A percentile compares a stretch with the other conserved stretches of the same genome.
These are phyloP conservation scores for Colletotrichum lini DNA, from an alignment of 2,329 filamentous ascomycete species.

Conservation along the genomic window DNA sequence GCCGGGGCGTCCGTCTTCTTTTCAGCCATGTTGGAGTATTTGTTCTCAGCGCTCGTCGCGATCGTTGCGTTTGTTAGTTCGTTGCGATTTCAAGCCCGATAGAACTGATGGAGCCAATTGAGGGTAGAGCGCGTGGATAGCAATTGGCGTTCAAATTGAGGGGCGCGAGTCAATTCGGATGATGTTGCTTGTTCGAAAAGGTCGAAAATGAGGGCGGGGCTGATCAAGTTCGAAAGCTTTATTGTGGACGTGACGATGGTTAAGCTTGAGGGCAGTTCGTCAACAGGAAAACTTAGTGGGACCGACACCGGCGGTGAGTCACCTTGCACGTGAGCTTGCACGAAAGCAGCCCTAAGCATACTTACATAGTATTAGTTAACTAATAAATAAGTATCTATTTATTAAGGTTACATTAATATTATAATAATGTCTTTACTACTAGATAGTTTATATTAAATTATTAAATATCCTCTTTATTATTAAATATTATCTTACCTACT, in stretches of 20 bases:
- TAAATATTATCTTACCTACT: too few species aligned
- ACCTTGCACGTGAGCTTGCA: constrained; percentile 14
- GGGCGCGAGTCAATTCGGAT: neutral
- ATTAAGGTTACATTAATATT: too few species aligned
- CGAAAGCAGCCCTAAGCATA: constrained; percentile 4
- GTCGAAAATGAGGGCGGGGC: neutral
- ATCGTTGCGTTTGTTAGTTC: neutral
- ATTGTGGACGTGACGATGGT: neutral
- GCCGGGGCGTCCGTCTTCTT: constrained; percentile 49
- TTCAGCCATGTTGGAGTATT: neutral
- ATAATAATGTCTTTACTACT: too few species aligned
- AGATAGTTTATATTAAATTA: too few species aligned
- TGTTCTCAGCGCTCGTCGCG: neutral
- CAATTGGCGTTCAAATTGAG: neutral
- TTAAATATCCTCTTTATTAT: too few species aligned
- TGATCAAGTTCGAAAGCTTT: neutral
- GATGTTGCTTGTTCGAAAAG: neutral
- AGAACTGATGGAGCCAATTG: neutral
- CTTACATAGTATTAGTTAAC: neutral
- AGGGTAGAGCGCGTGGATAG: neutral
- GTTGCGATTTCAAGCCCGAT: neutral
- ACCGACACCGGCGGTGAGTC: constrained; percentile 38
- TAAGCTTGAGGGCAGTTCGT: neutral
- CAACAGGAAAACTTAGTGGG: neutral
- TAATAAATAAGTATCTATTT: neutral